Conservation (phyloP, 2,329 filamentous ascomycete genomes). For the Penicillium olsonii region DNA sequence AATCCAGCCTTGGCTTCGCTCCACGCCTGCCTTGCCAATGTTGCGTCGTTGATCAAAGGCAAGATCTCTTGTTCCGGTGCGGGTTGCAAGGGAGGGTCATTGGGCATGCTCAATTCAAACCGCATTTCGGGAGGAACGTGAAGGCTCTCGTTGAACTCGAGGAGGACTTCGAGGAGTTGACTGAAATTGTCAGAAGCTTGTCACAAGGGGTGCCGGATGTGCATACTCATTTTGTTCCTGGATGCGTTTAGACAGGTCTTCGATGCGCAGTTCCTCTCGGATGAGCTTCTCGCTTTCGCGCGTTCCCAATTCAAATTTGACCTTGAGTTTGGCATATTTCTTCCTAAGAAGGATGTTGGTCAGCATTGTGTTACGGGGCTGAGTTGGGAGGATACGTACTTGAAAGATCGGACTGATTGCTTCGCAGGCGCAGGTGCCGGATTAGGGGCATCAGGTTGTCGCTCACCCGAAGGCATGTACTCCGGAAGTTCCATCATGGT, state of each 20-base stretch:
- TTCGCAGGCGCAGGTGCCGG: conserved; percentile 43
- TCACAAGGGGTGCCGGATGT: conserved; percentile 11
- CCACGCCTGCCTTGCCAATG: conserved; percentile 36
- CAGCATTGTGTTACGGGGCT: conserved; percentile 5
- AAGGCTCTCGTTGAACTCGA: conserved; percentile 83
- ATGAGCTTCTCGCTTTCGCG: conserved; percentile 67
- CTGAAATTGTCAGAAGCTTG: conserved; percentile 49
- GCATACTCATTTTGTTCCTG: conserved; percentile 92
- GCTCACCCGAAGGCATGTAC: conserved; percentile 29
- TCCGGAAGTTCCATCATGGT: conserved; percentile 38
- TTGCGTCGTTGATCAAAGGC: conserved; percentile 36
- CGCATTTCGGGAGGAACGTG: conserved; percentile 75
- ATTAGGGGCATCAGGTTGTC: conserved; percentile 31
- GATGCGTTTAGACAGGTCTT: conserved; percentile 77
- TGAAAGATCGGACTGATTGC: conserved; percentile 67
- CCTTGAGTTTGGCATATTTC: conserved; percentile 88
- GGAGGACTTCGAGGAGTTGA: conserved; percentile 81
- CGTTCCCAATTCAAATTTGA: conserved; percentile 77
- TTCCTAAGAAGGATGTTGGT: conserved; percentile 52
- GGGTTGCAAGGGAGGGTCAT: conserved; percentile 50
- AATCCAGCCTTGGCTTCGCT: conserved; percentile 43
- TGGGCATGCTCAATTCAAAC: conserved; percentile 64
- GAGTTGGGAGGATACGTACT: conserved; percentile 43
- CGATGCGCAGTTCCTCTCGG: conserved; percentile 77
- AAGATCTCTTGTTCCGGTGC: conserved; percentile 42